Conservation (phyloP, 2,329 filamentous ascomycete species). For the Cercospora janseana region DNA sequence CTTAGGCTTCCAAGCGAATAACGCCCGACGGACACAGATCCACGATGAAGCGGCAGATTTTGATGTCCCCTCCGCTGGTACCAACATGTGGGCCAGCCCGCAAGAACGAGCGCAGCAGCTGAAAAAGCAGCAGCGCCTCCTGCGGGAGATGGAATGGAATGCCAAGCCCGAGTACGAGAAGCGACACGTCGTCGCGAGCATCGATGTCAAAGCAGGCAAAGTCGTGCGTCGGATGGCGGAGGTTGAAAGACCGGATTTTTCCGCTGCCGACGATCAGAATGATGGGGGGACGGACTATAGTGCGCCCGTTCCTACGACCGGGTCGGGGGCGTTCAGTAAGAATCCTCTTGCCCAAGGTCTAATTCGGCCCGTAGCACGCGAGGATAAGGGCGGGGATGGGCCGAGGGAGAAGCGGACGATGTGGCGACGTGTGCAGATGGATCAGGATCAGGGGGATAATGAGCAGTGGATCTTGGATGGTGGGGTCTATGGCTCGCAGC, state of each 20-base stretch:
- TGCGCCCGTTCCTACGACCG: conserved; percentile 34
- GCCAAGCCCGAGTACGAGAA: conserved; percentile 86
- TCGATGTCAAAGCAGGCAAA: conserved; percentile 75
- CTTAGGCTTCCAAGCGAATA: conserved; percentile 79
- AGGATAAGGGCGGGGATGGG: conserved; percentile 54
- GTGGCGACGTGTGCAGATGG: conserved; percentile 54
- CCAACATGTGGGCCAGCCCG: conserved; percentile 79
- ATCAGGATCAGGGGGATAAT: conserved; percentile 49
- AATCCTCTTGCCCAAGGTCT: conserved; percentile 66
- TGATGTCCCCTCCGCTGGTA: conserved; percentile 59
- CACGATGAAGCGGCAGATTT: conserved; percentile 80
- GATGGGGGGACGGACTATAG: conserved; percentile 37
- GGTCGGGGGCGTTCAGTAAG: conserved; percentile 61
- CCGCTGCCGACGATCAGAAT: conserved; percentile 45
- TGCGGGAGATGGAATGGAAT: conserved; percentile 85
- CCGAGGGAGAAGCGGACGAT: conserved; percentile 39
- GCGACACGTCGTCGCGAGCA: conserved; percentile 76
- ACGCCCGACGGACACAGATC: conserved; percentile 77
- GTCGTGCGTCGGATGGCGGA: conserved; percentile 69
- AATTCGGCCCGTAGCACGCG: conserved; percentile 60
- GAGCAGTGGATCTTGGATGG: conserved; percentile 55
- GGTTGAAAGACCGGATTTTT: conserved; percentile 55
- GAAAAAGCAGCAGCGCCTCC: conserved; percentile 78
- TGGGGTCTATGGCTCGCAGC: conserved; percentile 45
- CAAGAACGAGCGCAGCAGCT: conserved; percentile 78